Evolutionary conservation across 257 asterid species (phyloP).

Genomic region (Lavandula angustifolia): DNA sequence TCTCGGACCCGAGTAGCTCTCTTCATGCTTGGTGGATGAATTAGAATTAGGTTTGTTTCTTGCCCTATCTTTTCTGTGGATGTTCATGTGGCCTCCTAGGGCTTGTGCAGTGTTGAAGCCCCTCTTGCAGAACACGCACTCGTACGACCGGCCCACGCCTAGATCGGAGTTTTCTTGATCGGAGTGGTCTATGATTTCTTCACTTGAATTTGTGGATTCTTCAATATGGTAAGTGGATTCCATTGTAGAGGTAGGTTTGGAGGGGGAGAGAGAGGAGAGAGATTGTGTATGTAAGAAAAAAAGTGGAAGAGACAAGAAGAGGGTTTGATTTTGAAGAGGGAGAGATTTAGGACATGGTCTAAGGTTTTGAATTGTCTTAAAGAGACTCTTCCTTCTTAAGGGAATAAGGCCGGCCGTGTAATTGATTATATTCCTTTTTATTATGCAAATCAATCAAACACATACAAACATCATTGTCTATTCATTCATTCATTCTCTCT

Average conservation of each 20-base stretch:
- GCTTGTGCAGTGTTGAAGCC: conserved; percentile 92
- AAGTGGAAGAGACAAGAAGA: conserved; percentile 35
- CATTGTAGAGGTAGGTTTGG: conserved; percentile 23
- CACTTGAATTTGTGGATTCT: conserved; percentile 32
- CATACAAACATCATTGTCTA: conserved; percentile 4
- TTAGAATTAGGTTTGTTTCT: conserved; percentile 39
- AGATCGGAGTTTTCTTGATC: conserved; percentile 28
- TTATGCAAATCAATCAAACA: neutral
- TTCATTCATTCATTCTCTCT: neutral
- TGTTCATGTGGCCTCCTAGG: conserved; percentile 88
- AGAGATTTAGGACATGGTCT: conserved; percentile 19
- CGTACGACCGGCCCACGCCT: conserved; percentile 67
- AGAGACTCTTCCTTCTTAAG: conserved; percentile 25
- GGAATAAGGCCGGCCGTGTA: conserved; percentile 40
- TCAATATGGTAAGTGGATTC: conserved; percentile 36
- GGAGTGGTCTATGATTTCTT: conserved; percentile 22
- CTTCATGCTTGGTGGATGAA: neutral
- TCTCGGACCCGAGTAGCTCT: conserved; percentile 18
- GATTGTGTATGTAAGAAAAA: neutral
- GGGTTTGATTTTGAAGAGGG: conserved; percentile 25
- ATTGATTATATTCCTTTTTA: neutral
- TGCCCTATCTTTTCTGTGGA: conserved; percentile 66
- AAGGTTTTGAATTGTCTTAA: conserved; percentile 27
- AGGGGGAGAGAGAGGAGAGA: neutral
- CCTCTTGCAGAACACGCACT: conserved; percentile 77